A percentile compares a stretch with the other conserved stretches of the same genome.
phyloP scores from a whole-genome alignment of 2,329 filamentous ascomycete species.

The Blastomyces emzantsi region DNA sequence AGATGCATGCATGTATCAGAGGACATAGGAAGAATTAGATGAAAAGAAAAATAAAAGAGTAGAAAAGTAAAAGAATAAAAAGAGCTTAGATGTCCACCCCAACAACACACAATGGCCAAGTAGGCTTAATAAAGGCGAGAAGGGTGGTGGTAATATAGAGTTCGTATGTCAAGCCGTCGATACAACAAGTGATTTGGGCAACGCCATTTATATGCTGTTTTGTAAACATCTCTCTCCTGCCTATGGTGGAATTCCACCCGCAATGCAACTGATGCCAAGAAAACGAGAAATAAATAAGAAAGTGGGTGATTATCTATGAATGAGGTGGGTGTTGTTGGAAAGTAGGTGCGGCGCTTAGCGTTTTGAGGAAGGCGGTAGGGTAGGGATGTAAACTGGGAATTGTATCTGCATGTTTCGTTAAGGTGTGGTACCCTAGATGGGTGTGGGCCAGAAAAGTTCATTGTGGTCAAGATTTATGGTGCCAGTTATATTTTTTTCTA shows the following conservation, averaged over 20 bases:
- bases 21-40: background rate
- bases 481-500: background rate
- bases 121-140: background rate
- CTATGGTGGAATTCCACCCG: background rate
- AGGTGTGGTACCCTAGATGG: background rate
- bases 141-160: background rate
- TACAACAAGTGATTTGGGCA: background rate
- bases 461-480: background rate
- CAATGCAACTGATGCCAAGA: background rate
- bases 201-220: slow-evolving; percentile 1
- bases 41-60: background rate
- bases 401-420: background rate
- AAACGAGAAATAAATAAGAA: background rate
- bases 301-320: no score
- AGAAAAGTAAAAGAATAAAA: background rate
- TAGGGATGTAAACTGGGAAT: background rate
- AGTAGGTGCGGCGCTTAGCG: background rate
- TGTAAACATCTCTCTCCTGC: background rate
- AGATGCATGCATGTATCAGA: background rate
- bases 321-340: background rate
- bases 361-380: background rate
- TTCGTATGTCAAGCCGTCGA: background rate
- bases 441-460: background rate
- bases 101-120: background rate
- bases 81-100: background rate